Evolutionary conservation across 352 stramenopile genomes (phyloP).

Genomic region (Elongisporangium senticosum): DNA sequence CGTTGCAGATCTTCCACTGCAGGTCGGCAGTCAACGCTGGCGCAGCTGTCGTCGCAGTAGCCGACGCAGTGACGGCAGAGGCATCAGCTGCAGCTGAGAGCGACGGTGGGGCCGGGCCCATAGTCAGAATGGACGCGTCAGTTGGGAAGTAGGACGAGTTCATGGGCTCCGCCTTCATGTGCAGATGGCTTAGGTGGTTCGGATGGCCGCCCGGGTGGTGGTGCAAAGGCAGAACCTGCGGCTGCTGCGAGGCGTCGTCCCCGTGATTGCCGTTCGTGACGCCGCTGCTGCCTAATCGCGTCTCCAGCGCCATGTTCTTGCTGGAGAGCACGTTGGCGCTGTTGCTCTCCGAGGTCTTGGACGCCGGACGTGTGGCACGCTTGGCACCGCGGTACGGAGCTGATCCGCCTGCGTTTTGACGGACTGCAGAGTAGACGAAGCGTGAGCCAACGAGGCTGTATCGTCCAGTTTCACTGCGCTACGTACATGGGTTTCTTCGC

Average conservation of each 20-base stretch:
- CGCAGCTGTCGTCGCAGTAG: background rate
- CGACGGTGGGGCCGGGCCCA: slow-evolving; percentile 26
- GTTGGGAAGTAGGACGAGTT: slow-evolving; percentile 67
- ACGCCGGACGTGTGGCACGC: slow-evolving; percentile 36
- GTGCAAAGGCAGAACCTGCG: slow-evolving; percentile 11
- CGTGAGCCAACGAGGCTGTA: slow-evolving; percentile 7
- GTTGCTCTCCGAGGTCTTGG: slow-evolving; percentile 59
- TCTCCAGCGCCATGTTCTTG: slow-evolving; percentile 68
- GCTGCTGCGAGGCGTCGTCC: slow-evolving; percentile 12
- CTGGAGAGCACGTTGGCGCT: slow-evolving; percentile 70
- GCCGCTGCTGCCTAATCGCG: slow-evolving; percentile 37
- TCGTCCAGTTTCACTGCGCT: background rate
- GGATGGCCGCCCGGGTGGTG: slow-evolving; percentile 10
- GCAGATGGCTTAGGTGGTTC: slow-evolving; percentile 26
- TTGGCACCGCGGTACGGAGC: slow-evolving; percentile 57
- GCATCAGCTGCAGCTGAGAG: slow-evolving; percentile 8
- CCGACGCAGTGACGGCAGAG: background rate
- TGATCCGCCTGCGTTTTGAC: slow-evolving; percentile 51
- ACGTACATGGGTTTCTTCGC: slow-evolving; percentile 75
- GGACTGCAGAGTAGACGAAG: slow-evolving; percentile 31
- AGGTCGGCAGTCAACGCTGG: slow-evolving; percentile 18
- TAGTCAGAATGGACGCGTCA: slow-evolving; percentile 53
- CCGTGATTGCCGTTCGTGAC: slow-evolving; percentile 17
- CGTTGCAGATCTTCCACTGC: slow-evolving; percentile 34
- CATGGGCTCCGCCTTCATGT: slow-evolving; percentile 58